A percentile compares a stretch with the other conserved stretches of the same genome.
Conservation (phyloP, 192 early-diverging fungal species). For the Coemansia sp. region DNA sequence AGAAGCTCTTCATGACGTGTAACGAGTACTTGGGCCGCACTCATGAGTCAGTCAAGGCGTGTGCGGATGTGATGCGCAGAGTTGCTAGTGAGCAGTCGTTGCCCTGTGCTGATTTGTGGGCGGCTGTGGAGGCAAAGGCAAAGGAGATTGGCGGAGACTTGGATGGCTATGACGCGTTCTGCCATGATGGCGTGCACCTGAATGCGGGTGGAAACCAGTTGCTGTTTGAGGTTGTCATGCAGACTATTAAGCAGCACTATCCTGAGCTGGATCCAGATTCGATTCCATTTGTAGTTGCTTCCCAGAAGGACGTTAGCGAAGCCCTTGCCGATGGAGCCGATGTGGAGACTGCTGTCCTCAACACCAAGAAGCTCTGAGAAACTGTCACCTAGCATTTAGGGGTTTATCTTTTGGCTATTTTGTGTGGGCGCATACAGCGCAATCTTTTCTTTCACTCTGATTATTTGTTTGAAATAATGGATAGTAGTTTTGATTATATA, state of each 20-base stretch:
- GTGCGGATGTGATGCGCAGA: slow-evolving; percentile 13
- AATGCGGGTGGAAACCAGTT: slow-evolving; percentile 40
- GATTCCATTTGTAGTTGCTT: neutral
- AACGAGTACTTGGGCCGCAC: neutral
- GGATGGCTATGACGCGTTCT: slow-evolving; percentile 18
- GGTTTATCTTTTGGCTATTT: neutral
- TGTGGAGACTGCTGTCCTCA: no score
- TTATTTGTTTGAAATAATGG: neutral
- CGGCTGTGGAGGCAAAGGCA: slow-evolving; percentile 15
- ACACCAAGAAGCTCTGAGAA: no score
- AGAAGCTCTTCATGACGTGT: slow-evolving; percentile 10
- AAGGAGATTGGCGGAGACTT: neutral
- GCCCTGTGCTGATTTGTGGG: slow-evolving; percentile 38
- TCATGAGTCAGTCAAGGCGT: neutral
- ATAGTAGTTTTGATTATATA: neutral
- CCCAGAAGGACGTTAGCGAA: no score
- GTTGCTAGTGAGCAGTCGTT: slow-evolving; percentile 7
- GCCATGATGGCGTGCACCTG: slow-evolving; percentile 35
- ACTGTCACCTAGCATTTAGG: no score
- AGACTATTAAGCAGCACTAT: neutral
- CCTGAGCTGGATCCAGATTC: slow-evolving; percentile 27
- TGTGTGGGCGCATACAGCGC: neutral
- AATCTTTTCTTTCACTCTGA: neutral
- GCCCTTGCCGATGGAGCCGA: neutral
- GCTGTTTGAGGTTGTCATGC: slow-evolving; percentile 16